A percentile compares a stretch with the other conserved stretches of the same genome.
Evolutionary conservation across 2,329 filamentous ascomycete species (phyloP).

Genomic region (Cordyceps javanica): DNA sequence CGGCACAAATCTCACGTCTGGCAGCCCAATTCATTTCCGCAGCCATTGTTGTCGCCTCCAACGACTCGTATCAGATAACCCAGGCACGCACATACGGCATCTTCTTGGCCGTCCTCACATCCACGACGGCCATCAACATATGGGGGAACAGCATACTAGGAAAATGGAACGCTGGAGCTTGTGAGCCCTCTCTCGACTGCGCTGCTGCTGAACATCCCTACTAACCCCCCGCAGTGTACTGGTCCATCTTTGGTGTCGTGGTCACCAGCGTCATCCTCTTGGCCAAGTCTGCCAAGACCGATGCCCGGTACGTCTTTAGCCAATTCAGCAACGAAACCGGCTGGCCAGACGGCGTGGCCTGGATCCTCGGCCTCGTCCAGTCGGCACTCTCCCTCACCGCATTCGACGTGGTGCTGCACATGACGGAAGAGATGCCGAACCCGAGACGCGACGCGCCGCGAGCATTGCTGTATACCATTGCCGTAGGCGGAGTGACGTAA

Average conservation of each 20-base stretch:
- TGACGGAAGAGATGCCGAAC: constrained; percentile 41
- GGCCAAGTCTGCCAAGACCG: constrained; percentile 36
- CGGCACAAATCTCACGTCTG: fast-evolving
- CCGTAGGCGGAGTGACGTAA: constrained; percentile 36
- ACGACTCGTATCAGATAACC: constrained; percentile 30
- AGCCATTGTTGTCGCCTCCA: constrained; percentile 33
- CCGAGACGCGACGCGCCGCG: constrained; percentile 34
- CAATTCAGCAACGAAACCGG: constrained; percentile 39
- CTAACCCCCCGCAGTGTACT: constrained; percentile 27
- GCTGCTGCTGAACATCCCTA: neutral
- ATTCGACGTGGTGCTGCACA: constrained; percentile 39
- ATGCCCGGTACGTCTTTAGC: constrained; percentile 36
- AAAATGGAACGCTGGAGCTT: constrained; percentile 35
- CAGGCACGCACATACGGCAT: constrained; percentile 37
- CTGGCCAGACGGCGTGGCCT: constrained; percentile 40
- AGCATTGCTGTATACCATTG: constrained; percentile 38
- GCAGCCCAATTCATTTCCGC: constrained; percentile 38
- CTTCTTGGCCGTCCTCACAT: constrained; percentile 33
- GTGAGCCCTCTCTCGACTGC: constrained; percentile 18
- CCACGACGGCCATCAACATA: constrained; percentile 33
- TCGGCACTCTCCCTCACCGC: constrained; percentile 30
- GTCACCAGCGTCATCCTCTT: constrained; percentile 39
- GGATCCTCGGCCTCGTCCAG: constrained; percentile 41
- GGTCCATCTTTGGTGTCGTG: constrained; percentile 35
- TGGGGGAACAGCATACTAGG: constrained; percentile 36